phyloP scores from a whole-genome alignment of 2,329 filamentous ascomycete genomes.

The Calonectria naviculata region DNA sequence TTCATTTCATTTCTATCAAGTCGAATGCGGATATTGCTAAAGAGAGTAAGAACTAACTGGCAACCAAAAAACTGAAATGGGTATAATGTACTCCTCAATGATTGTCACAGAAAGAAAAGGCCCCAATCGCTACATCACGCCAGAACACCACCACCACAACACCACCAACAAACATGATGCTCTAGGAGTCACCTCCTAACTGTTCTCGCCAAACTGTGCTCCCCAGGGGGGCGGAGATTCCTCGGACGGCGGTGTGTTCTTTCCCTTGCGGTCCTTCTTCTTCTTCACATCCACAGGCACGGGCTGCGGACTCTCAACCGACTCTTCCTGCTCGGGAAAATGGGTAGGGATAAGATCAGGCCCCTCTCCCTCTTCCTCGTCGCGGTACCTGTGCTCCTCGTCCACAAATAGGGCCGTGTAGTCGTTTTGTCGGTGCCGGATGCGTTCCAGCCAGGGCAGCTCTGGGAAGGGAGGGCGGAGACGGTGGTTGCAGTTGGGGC shows the following conservation, averaged over 20 bases:
- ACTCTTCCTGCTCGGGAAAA: conserved; percentile 11
- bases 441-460: conserved; percentile 47
- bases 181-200: neutral
- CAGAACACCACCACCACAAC: neutral
- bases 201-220: conserved; percentile 12
- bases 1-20: neutral
- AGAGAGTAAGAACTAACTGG: neutral
- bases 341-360: neutral
- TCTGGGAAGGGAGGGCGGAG: conserved; percentile 51
- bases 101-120: conserved; percentile 18
- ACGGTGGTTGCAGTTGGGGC: conserved; percentile 52
- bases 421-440: conserved; percentile 27
- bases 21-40: neutral
- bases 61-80: conserved; percentile 12
- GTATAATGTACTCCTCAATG: conserved; percentile 19
- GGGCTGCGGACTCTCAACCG: conserved; percentile 23
- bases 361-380: conserved; percentile 36
- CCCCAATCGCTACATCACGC: conserved; percentile 2
- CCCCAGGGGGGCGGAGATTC: conserved; percentile 31
- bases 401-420: conserved; percentile 36
- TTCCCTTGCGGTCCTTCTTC: conserved; percentile 38
- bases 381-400: conserved; percentile 40
- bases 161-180: neutral
- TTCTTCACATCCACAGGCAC: conserved; percentile 36
- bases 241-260: conserved; percentile 33